Conservation (phyloP, 164 flowering plant species). For the Paratinospora sagittata region DNA sequence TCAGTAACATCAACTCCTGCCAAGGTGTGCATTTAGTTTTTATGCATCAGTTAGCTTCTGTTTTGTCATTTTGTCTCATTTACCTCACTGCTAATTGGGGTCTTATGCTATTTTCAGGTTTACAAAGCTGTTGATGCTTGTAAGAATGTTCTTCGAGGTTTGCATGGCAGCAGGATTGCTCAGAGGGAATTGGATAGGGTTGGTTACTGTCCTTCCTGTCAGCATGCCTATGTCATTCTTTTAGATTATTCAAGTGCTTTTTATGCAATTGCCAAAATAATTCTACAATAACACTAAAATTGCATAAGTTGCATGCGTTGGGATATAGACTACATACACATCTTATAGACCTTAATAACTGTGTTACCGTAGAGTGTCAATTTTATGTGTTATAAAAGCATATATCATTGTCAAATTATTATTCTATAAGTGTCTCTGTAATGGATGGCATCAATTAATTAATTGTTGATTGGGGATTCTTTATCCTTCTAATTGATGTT, state of each 20-base stretch:
- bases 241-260: not conserved
- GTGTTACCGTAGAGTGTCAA: too few species aligned
- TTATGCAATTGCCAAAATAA: not conserved
- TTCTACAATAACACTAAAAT: too few species aligned
- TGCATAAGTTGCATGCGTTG: too few species aligned
- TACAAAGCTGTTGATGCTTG: slow-evolving; percentile 97
- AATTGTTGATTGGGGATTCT: too few species aligned
- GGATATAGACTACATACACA: too few species aligned
- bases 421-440: not conserved
- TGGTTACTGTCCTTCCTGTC: slow-evolving; percentile 22
- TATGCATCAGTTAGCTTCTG: not conserved
- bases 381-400: too few species aligned
- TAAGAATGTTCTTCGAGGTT: slow-evolving; percentile 89
- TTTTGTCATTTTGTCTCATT: not conserved
- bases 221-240: not conserved
- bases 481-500: too few species aligned
- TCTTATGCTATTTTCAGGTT: slow-evolving; percentile 42
- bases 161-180: slow-evolving; percentile 70
- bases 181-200: slow-evolving; percentile 94
- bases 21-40: slow-evolving; percentile 47
- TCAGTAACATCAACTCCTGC: slow-evolving; percentile 96
- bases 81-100: not conserved
- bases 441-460: not conserved
- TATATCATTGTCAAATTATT: too few species aligned
- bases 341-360: too few species aligned